Conservation (phyloP, 1,284 basidiomycete species). For the Phylloboletellus chloephorus region DNA sequence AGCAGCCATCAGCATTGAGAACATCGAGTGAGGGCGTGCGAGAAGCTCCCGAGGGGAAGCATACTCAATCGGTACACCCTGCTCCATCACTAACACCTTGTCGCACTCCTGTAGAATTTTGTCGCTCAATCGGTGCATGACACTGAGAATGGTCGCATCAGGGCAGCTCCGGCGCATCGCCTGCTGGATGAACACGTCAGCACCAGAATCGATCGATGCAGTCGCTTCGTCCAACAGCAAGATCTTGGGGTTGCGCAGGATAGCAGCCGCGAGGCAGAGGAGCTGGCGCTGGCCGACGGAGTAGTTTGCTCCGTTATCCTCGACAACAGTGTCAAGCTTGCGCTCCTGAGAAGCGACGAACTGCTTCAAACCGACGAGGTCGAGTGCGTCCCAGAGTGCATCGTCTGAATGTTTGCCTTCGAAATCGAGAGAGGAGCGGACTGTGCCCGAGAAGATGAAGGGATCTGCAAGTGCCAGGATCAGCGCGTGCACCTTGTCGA, state of each 20-base stretch:
- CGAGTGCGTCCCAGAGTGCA: conserved; percentile 28
- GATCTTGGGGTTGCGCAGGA: conserved; percentile 44
- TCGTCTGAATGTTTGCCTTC: conserved; percentile 21
- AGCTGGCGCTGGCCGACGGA: conserved; percentile 32
- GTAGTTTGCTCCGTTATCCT: conserved; percentile 30
- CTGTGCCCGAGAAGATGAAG: conserved; percentile 31
- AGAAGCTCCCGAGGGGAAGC: conserved; percentile 23
- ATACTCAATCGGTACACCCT: conserved; percentile 28
- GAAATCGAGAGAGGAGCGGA: conserved; percentile 28
- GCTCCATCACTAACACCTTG: conserved; percentile 31
- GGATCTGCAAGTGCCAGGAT: conserved; percentile 18
- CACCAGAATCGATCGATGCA: conserved; percentile 31
- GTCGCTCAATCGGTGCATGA: conserved; percentile 29
- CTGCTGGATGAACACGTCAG: conserved; percentile 31
- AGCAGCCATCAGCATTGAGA: conserved; percentile 28
- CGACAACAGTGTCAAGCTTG: conserved; percentile 28
- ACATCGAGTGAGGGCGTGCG: conserved; percentile 21
- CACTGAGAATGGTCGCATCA: conserved; percentile 25
- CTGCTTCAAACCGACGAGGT: conserved; percentile 29
- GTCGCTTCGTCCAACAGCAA: conserved; percentile 47
- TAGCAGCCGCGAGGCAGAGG: conserved; percentile 35
- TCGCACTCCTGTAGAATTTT: conserved; percentile 27
- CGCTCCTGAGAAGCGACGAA: conserved; percentile 23
- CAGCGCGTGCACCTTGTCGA: neutral
- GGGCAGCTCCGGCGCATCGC: conserved; percentile 30